Conservation (phyloP, 148 eudicot species). For the Silene uniflora region DNA sequence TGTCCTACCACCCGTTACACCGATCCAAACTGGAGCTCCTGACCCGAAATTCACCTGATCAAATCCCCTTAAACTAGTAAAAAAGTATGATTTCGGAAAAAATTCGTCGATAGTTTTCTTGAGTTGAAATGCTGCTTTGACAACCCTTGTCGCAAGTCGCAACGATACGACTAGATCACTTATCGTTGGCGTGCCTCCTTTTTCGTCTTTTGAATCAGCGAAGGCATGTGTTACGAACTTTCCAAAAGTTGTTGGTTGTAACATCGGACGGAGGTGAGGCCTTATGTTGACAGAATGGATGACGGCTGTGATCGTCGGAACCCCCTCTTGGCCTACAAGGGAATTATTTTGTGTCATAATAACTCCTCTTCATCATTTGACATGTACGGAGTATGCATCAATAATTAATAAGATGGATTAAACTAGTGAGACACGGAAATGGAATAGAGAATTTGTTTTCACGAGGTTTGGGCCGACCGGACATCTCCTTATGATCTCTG, state of each 20-base stretch:
- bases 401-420: no score
- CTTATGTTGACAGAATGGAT: not conserved
- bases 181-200: not conserved
- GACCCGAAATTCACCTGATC: not conserved
- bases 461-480: no score
- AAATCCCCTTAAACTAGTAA: not conserved
- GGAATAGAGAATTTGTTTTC: no score
- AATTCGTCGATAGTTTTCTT: not conserved
- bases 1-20: not conserved
- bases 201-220: not conserved
- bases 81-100: not conserved
- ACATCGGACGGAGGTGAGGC: not conserved
- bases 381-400: no score
- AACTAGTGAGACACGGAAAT: no score
- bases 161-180: not conserved
- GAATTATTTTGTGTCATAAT: not conserved
- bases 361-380: not conserved
- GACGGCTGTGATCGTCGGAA: no score
- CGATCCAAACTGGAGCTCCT: not conserved
- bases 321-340: not conserved
- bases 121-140: not conserved
- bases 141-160: not conserved
- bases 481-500: no score
- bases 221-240: not conserved
- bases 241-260: not conserved